These are phyloP conservation scores for Musa acuminata DNA, from an alignment of 176 grass and related monocot species.

Conservation along the genomic window DNA sequence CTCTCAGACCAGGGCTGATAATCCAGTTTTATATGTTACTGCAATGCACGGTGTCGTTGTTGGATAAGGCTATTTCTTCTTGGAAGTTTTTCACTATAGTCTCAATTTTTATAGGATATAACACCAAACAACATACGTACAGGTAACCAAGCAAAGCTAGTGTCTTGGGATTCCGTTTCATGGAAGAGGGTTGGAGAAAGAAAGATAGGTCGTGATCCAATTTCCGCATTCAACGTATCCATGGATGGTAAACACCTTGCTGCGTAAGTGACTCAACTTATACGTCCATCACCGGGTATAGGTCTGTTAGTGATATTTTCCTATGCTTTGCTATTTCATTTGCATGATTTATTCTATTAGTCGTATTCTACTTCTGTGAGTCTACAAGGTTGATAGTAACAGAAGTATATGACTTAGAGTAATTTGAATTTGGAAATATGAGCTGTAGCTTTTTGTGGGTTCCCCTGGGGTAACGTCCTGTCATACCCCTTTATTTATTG, in stretches of 20 bases:
- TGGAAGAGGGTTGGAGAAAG: conserved; percentile 74
- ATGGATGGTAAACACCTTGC: conserved; percentile 55
- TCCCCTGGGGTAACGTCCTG: too few relatives aligned
- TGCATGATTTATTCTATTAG: too few relatives aligned
- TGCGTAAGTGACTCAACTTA: conserved; percentile 43
- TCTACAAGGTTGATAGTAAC: too few relatives aligned
- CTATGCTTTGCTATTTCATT: too few relatives aligned
- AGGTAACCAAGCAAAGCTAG: conserved; percentile 81
- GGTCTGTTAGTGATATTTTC: too few relatives aligned
- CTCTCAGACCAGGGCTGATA: conserved; percentile 31
- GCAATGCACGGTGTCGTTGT: conserved; percentile 58
- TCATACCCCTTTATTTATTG: too few relatives aligned
- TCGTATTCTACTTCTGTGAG: too few relatives aligned
- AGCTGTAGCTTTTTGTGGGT: too few relatives aligned
- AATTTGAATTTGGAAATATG: too few relatives aligned
- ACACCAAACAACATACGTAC: background rate
- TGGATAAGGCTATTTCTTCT: background rate
- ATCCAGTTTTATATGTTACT: conserved; percentile 49
- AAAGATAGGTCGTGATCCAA: conserved; percentile 64
- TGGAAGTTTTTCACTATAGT: background rate
- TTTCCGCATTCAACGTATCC: conserved; percentile 80
- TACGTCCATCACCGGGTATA: background rate
- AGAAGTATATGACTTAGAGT: too few relatives aligned
- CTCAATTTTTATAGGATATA: background rate
- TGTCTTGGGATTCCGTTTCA: conserved; percentile 76